Evolutionary conservation across 106 monocot genomes (phyloP).

Genomic region (Dioscorea zingiberensis): DNA sequence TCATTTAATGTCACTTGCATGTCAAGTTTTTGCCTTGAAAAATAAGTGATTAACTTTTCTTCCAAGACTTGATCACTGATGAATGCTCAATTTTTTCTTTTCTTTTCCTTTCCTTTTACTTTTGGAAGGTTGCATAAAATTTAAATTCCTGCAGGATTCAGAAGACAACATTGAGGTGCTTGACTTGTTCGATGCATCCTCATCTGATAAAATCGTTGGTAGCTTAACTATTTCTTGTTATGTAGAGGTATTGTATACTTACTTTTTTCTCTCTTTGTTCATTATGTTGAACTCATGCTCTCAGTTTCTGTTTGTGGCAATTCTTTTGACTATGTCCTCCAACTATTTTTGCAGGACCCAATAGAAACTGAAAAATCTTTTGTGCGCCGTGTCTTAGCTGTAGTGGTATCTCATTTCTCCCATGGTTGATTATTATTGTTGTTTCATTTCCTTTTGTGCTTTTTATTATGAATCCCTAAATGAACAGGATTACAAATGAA

Average conservation of each 20-base stretch:
- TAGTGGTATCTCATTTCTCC: conserved; percentile 50
- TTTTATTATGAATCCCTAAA: too few species aligned
- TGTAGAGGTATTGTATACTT: conserved; percentile 59
- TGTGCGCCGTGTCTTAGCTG: conserved; percentile 67
- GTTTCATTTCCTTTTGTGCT: not conserved
- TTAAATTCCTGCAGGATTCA: conserved; percentile 38
- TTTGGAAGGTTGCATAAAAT: not conserved
- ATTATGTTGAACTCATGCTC: not conserved
- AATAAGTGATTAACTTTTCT: not conserved
- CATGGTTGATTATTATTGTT: not conserved
- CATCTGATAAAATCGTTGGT: conserved; percentile 50
- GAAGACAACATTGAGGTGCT: conserved; percentile 34
- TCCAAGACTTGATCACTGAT: not conserved
- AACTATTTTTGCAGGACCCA: conserved; percentile 66
- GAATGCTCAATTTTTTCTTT: not conserved
- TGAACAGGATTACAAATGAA: conserved; percentile 72
- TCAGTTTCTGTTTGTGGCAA: not conserved
- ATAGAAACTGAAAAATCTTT: conserved; percentile 83
- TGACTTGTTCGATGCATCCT: conserved; percentile 57
- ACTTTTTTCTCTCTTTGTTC: not conserved
- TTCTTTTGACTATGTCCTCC: not conserved
- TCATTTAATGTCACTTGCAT: too few species aligned
- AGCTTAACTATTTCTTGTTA: conserved; percentile 54
- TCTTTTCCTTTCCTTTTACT: not conserved
- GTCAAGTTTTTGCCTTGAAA: too few species aligned